Base-by-base conservation (phyloP, 306 rosid species). In the Vigna angularis region DNA sequence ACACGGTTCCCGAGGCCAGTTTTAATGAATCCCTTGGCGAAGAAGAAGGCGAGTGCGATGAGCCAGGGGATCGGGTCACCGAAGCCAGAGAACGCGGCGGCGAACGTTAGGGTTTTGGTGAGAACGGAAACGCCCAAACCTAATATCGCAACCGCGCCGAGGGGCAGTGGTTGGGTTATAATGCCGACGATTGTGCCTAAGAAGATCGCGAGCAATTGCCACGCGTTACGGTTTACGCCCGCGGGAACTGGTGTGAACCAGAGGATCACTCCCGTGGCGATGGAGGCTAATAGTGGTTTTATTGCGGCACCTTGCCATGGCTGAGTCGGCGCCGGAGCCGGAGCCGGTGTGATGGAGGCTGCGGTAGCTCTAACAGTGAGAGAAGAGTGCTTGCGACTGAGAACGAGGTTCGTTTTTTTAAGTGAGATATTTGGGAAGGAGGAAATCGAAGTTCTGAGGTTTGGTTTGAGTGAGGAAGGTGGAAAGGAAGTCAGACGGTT, bases 31-130 rank as follows among this genome's bases (percentile, higher is more conserved):
- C 99, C 99, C 7, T 90, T 89, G 36, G 99, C 99, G 49, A 96
- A 96, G 94, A 96, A 96, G 83, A 96, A 96, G 6, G 99, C 99
- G 22, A 96, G 86, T 57, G 94, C 90, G 58, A 96, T 96, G 20
- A 96, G 90, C 99, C 99, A 96, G 0, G 99, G 99, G 70, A 96
- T 96, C 0, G 99, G 99, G 49, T 96, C 99, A 3, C 94, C 98
- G 38, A 96, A 96, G 0, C 97, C 98, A 1, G 99, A 96, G 86
- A 96, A 96, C 0, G 98, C 99, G 0, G 99, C 98, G 11, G 81
- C 83, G 75, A 93, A 96, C 0, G 99, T 80, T 22, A 96, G 83
- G 71, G 99, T 96, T 82, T 91, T 96, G 13, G 99, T 96, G 11
- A 93, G 90, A 16, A 96, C 97, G 0, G 97, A 84, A 3, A 94